Conservation (phyloP, 345 rosid species). For the Lepidium didymum region DNA sequence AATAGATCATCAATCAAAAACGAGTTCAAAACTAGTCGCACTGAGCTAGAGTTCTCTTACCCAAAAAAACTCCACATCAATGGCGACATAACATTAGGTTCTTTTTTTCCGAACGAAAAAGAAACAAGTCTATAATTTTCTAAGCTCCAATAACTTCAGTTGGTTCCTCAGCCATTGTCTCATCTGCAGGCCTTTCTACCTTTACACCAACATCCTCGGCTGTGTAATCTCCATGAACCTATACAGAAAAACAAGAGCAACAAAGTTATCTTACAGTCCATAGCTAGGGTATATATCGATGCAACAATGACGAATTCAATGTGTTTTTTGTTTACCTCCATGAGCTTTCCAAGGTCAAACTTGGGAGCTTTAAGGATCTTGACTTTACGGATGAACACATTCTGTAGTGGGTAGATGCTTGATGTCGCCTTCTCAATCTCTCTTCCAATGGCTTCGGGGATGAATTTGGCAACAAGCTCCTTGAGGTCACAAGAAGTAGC, state of each 20-base stretch:
- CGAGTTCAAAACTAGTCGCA: slow-evolving; percentile 8
- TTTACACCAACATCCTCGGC: slow-evolving; percentile 33
- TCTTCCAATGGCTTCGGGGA: slow-evolving; percentile 77
- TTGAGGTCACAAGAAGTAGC: slow-evolving; percentile 84
- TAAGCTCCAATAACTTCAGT: slow-evolving; percentile 29
- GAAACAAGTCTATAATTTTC: slow-evolving; percentile 11
- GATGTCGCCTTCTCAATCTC: slow-evolving; percentile 81
- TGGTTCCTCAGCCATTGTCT: slow-evolving; percentile 17
- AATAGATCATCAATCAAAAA: slow-evolving; percentile 12
- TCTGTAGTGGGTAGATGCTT: slow-evolving; percentile 74
- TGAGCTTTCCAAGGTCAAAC: slow-evolving; percentile 90
- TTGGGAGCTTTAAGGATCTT: slow-evolving; percentile 92
- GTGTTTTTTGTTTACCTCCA: slow-evolving; percentile 45
- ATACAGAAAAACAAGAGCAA: neutral
- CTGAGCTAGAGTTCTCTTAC: neutral
- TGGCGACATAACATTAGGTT: slow-evolving; percentile 12
- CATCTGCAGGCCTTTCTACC: slow-evolving; percentile 29
- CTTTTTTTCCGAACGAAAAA: neutral
- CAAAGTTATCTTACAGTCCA: neutral
- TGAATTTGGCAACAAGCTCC: slow-evolving; percentile 66
- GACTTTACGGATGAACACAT: slow-evolving; percentile 84
- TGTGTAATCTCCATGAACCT: slow-evolving; percentile 30
- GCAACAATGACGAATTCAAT: neutral
- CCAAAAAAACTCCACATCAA: neutral
- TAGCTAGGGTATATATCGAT: neutral